Base-by-base conservation (phyloP, 176 grass and related monocot species). In the Coix lacrymajobi region DNA sequence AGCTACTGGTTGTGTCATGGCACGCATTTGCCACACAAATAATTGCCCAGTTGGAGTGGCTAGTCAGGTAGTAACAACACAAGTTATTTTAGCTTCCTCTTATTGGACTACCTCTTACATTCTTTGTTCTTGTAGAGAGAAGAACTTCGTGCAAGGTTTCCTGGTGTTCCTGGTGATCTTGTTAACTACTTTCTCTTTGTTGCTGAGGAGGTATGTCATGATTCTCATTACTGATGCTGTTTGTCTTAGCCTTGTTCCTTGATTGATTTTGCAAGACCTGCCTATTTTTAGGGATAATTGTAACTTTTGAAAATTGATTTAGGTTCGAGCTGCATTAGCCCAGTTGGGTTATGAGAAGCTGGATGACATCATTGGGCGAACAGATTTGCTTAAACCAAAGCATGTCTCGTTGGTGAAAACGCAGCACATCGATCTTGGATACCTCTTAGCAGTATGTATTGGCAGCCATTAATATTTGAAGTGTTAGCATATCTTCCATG, bases 1-100 rank as follows among this genome's bases (percentile, higher is more conserved):
- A 88, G 97, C 97, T 77, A 99, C 97, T 37, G 97, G 97, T 60
- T 99, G 97, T 89, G 91, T 99, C 78, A 99, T 99, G 97, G 97
- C 97, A 54, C 93, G 97, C 26, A 99, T 99, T 78, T 99, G 97
- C 85, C 97, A 99, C 86, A 99, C 97, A 84, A 99, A 99, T 76
- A 99, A 99, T 71, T 99, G 97, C 58, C 97, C 97, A 43, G 97
- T 99, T 83, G 97, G 97, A 83, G 97, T 99, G 74, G 97, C 97
- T 60, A 99, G 97, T 92, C 97, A 99, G 97, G 97, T 98, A 72
- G 46, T 90, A 84, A 66, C 41, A 84, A 62, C 63, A 68, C 60
- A 81, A 61, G 25, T 88, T 79, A n/a, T 69, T 73, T 83, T 80
- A 38, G 46, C 19, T 91, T 15, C 22, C 20, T 81, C 69, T 80